Evolutionary conservation across 306 rosid species (phyloP).

Genomic region (Purshia tridentata): DNA sequence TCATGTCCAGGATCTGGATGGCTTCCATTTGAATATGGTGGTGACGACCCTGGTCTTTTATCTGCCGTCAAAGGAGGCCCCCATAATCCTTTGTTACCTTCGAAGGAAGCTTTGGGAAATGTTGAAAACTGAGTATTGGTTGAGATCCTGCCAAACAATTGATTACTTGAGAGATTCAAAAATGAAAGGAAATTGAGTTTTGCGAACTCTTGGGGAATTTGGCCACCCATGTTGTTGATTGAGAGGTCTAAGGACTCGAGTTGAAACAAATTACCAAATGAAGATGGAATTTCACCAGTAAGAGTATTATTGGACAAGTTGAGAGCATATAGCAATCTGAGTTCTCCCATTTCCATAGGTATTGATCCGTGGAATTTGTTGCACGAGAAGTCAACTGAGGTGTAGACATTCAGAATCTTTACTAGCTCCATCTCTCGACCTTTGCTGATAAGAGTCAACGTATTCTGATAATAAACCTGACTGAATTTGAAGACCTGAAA

Average conservation of each 20-base stretch:
- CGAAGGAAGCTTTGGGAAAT: slow-evolving; percentile 30
- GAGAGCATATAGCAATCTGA: neutral
- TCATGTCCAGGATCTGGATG: too few species aligned
- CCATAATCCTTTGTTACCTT: slow-evolving; percentile 34
- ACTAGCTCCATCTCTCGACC: neutral
- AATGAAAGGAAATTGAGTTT: slow-evolving; percentile 19
- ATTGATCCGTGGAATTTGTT: slow-evolving; percentile 13
- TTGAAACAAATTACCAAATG: slow-evolving; percentile 18
- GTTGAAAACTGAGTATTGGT: slow-evolving; percentile 37
- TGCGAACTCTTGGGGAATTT: slow-evolving; percentile 29
- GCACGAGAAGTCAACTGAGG: neutral
- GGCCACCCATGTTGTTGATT: slow-evolving; percentile 17
- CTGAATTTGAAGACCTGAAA: too few species aligned
- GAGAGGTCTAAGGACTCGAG: slow-evolving; percentile 46
- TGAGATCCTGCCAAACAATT: slow-evolving; percentile 34
- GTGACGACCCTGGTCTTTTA: neutral
- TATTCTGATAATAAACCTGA: neutral
- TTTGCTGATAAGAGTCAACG: neutral
- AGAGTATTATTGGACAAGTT: slow-evolving; percentile 22
- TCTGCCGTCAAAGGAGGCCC: slow-evolving; percentile 23
- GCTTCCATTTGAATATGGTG: neutral
- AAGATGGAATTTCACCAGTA: slow-evolving; percentile 31
- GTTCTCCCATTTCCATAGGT: slow-evolving; percentile 4
- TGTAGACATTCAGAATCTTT: neutral
- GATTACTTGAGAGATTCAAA: slow-evolving; percentile 38